Conservation (phyloP, 2,329 filamentous ascomycete genomes). For the Cyphellophora europaea region DNA sequence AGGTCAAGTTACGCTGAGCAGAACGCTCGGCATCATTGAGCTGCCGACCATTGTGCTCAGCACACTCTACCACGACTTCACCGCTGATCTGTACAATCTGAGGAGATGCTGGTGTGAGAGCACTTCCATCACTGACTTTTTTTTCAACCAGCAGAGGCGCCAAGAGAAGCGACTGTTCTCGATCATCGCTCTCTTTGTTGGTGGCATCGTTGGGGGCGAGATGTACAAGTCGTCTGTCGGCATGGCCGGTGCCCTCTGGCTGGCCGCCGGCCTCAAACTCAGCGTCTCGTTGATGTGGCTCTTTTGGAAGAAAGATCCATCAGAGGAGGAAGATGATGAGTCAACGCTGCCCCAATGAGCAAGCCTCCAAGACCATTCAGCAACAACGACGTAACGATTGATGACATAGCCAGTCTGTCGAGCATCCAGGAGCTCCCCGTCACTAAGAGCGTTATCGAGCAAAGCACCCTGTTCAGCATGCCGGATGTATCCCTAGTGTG, state of each 20-base stretch:
- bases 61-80: slow-evolving; percentile 36
- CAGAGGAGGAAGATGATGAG: neutral
- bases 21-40: slow-evolving; percentile 32
- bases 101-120: slow-evolving; percentile 26
- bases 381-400: too few species aligned
- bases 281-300: slow-evolving; percentile 27
- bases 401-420: too few species aligned
- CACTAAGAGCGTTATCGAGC: too few species aligned
- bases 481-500: too few species aligned
- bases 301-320: slow-evolving; percentile 24
- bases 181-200: slow-evolving; percentile 28
- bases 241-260: slow-evolving; percentile 35
- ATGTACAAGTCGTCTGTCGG: slow-evolving; percentile 30
- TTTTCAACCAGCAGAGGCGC: slow-evolving; percentile 9
- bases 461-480: too few species aligned
- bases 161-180: slow-evolving; percentile 23
- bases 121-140: slow-evolving; percentile 26
- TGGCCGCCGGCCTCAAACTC: slow-evolving; percentile 31
- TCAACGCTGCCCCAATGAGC: neutral
- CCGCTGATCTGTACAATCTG: slow-evolving; percentile 29
- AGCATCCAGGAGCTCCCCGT: too few species aligned
- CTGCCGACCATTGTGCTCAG: slow-evolving; percentile 38
- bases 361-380: too few species aligned
- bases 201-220: slow-evolving; percentile 33
- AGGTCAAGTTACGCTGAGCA: slow-evolving; percentile 33